Conservation (phyloP, 768 basidiomycete genomes). For the Nevesoporus exiguus region DNA sequence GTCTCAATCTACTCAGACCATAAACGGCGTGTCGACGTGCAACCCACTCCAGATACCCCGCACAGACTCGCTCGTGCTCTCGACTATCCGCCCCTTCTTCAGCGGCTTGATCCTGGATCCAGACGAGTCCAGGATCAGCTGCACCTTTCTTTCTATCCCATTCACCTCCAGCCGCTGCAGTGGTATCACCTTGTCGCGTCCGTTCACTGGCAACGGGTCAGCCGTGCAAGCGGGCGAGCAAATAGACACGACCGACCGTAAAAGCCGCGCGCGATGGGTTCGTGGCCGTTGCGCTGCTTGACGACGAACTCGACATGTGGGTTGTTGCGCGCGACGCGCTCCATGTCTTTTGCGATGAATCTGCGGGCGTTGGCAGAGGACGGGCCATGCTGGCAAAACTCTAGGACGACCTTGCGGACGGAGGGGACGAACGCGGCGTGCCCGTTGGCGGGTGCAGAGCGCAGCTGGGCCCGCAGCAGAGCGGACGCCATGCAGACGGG, state of each 20-base stretch:
- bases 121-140: conserved; percentile 82
- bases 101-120: conserved; percentile 81
- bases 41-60: conserved; percentile 91
- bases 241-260: conserved; percentile 51
- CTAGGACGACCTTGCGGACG: conserved; percentile 83
- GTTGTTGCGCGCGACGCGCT: conserved; percentile 62
- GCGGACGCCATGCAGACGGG: conserved; percentile 34
- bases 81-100: conserved; percentile 62
- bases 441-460: conserved; percentile 69
- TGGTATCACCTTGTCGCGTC: conserved; percentile 84
- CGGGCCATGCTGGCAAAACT: conserved; percentile 82
- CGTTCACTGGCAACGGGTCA: conserved; percentile 58
- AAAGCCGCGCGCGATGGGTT: conserved; percentile 81
- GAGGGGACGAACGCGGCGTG: conserved; percentile 71
- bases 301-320: conserved; percentile 87
- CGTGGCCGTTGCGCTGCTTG: conserved; percentile 65
- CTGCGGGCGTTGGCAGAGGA: conserved; percentile 70
- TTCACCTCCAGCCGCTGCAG: conserved; percentile 72
- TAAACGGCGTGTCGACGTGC: conserved; percentile 71
- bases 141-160: conserved; percentile 72
- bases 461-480: conserved; percentile 44
- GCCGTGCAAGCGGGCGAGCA: background rate
- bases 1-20: conserved; percentile 34
- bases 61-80: conserved; percentile 74
- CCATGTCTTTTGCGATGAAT: conserved; percentile 62